Evolutionary conservation across 1,139 yeast species (phyloP).

Genomic region (Diutina pseudorugosa): DNA sequence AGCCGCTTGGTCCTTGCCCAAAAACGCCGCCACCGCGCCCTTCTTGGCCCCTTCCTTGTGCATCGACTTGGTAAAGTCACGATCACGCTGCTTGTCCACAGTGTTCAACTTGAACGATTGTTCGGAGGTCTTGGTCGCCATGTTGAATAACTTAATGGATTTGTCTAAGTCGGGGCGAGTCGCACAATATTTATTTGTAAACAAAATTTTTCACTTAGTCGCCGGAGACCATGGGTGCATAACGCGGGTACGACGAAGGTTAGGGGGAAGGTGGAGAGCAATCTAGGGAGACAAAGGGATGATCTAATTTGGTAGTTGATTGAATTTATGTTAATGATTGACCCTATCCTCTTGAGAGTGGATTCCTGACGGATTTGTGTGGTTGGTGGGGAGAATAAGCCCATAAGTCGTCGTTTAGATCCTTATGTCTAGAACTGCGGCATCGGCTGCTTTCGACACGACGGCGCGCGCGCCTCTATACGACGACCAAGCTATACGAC

Average conservation of each 20-base stretch:
- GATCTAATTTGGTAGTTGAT: too few relatives aligned
- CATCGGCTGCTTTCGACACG: too few relatives aligned
- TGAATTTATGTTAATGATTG: too few relatives aligned
- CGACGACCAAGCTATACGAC: too few relatives aligned
- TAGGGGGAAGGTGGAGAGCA: too few relatives aligned
- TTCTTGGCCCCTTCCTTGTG: slow-evolving; percentile 67
- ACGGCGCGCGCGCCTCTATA: too few relatives aligned
- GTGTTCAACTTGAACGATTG: not conserved
- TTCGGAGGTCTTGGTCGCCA: not conserved
- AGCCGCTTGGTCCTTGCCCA: slow-evolving; percentile 67
- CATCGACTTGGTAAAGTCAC: slow-evolving; percentile 68
- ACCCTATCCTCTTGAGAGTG: too few relatives aligned
- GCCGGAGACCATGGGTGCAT: not conserved
- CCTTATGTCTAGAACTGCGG: too few relatives aligned
- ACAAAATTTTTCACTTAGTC: not conserved
- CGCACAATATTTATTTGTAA: not conserved
- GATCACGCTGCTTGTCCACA: slow-evolving; percentile 17
- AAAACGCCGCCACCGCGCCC: slow-evolving; percentile 66
- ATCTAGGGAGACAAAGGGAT: too few relatives aligned
- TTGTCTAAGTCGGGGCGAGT: not conserved
- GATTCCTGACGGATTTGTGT: too few relatives aligned
- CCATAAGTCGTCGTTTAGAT: too few relatives aligned
- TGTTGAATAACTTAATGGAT: not conserved
- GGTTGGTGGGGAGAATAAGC: too few relatives aligned
- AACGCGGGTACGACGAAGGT: not conserved